phyloP scores from a whole-genome alignment of 1,284 basidiomycete species.

The Mrakiaceae sp. region DNA sequence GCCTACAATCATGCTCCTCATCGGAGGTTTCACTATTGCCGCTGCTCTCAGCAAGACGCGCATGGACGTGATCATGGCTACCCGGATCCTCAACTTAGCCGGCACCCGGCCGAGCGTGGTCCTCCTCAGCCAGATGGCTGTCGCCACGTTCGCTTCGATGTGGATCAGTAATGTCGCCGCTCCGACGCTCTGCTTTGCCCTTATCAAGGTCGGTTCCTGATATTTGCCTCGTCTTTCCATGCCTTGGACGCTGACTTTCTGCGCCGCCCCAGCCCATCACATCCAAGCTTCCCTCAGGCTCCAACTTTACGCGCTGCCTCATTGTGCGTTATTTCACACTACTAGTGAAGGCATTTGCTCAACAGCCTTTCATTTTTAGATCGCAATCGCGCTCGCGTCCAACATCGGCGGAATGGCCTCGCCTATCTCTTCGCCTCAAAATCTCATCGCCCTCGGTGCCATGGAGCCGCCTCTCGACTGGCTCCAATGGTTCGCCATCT shows the following conservation, averaged over 20 bases:
- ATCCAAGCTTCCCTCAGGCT: slow-evolving; percentile 75
- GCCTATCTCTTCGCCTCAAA: slow-evolving; percentile 87
- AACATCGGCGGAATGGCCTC: slow-evolving; percentile 98
- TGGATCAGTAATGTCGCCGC: slow-evolving; percentile 99
- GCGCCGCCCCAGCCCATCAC: slow-evolving; percentile 63
- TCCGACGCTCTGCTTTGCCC: slow-evolving; percentile 93
- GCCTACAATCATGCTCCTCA: slow-evolving; percentile 79
- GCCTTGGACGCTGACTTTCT: neutral
- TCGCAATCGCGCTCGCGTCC: slow-evolving; percentile 91
- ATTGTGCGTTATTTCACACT: slow-evolving; percentile 51
- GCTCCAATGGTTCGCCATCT: slow-evolving; percentile 88
- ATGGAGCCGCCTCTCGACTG: slow-evolving; percentile 86
- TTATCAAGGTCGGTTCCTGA: slow-evolving; percentile 59
- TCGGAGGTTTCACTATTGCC: slow-evolving; percentile 97
- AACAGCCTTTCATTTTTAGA: slow-evolving; percentile 37
- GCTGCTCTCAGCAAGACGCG: slow-evolving; percentile 95
- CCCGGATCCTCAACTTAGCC: slow-evolving; percentile 79
- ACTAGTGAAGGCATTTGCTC: slow-evolving; percentile 5
- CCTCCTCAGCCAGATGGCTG: slow-evolving; percentile 87
- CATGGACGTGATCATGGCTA: slow-evolving; percentile 88
- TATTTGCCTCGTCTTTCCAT: neutral
- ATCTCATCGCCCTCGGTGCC: slow-evolving; percentile 76
- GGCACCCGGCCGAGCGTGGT: slow-evolving; percentile 79
- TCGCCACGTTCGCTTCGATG: slow-evolving; percentile 97
- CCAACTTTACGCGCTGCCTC: slow-evolving; percentile 78